These are phyloP conservation scores for Penicillium waksmanii DNA, from an alignment of 495 filamentous ascomycete species.

Conservation along the genomic window DNA sequence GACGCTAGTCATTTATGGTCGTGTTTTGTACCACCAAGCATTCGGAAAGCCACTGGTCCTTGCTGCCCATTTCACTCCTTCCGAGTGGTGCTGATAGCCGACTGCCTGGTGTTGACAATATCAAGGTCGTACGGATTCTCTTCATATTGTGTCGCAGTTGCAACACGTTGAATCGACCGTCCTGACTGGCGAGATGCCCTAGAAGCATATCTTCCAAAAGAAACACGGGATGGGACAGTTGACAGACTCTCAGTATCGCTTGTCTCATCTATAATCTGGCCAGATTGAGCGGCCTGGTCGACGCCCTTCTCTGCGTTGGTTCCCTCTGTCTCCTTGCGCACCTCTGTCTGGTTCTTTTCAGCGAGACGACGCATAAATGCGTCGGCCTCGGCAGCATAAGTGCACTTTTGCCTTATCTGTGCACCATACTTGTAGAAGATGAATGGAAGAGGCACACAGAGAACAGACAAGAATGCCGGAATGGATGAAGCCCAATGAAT, in stretches of 20 bases:
- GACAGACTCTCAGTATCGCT: conserved; percentile 32
- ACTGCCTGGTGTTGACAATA: conserved; percentile 41
- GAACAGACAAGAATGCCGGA: conserved; percentile 71
- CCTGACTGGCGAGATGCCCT: conserved; percentile 36
- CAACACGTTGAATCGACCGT: conserved; percentile 27
- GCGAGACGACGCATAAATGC: conserved; percentile 40
- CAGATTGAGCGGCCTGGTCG: conserved; percentile 13
- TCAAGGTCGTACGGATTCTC: conserved; percentile 45
- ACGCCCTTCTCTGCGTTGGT: conserved; percentile 16
- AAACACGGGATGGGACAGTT: conserved; percentile 29
- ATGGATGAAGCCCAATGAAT: conserved; percentile 78
- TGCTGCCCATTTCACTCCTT: conserved; percentile 9
- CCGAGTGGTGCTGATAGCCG: conserved; percentile 30
- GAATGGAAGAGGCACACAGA: conserved; percentile 73
- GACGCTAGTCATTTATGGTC: no score
- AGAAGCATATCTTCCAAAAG: conserved; percentile 25
- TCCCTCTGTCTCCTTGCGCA: conserved; percentile 8
- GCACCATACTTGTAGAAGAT: conserved; percentile 73
- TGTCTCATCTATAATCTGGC: conserved; percentile 6
- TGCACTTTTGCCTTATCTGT: conserved; percentile 65
- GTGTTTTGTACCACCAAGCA: no score
- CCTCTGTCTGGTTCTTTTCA: conserved; percentile 26
- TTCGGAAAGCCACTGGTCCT: no score
- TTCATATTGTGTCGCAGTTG: conserved; percentile 39
- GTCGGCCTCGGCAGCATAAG: conserved; percentile 60